phyloP scores from a whole-genome alignment of 306 rosid genomes.

The Dryas drummondii region DNA sequence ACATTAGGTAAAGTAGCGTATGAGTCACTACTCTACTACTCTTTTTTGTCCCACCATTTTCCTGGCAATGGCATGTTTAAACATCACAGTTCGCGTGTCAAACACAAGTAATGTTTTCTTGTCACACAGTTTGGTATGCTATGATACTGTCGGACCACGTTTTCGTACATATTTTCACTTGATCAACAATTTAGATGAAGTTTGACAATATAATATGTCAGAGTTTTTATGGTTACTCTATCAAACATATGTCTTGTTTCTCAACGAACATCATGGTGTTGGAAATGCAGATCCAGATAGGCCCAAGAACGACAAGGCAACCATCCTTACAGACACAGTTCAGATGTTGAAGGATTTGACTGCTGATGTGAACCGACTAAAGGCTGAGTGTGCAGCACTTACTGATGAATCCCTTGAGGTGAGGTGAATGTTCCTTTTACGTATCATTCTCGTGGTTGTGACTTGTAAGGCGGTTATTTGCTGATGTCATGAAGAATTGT shows the following conservation, averaged over 20 bases:
- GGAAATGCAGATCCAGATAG: conserved; percentile 73
- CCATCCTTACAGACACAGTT: conserved; percentile 76
- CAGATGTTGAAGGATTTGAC: conserved; percentile 72
- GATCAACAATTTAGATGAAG: no score
- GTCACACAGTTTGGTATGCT: not conserved
- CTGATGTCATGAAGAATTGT: conserved; percentile 26
- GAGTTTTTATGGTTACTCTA: not conserved
- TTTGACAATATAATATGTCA: no score
- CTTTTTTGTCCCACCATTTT: not conserved
- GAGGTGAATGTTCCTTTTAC: conserved; percentile 49
- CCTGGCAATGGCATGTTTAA: not conserved
- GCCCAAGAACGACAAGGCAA: conserved; percentile 91
- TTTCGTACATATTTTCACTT: no score
- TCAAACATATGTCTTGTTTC: not conserved
- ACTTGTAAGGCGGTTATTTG: conserved; percentile 13
- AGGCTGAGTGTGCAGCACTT: conserved; percentile 61
- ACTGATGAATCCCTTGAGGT: conserved; percentile 78
- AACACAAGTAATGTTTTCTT: not conserved
- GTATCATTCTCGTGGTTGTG: conserved; percentile 14
- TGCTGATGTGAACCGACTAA: conserved; percentile 61
- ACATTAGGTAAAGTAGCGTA: conserved; percentile 50
- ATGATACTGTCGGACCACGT: no score
- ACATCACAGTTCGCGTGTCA: not conserved
- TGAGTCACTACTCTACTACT: not conserved
- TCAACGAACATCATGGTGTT: not conserved